Conservation (phyloP, 768 basidiomycete species). For the Serpula lacrymans region DNA sequence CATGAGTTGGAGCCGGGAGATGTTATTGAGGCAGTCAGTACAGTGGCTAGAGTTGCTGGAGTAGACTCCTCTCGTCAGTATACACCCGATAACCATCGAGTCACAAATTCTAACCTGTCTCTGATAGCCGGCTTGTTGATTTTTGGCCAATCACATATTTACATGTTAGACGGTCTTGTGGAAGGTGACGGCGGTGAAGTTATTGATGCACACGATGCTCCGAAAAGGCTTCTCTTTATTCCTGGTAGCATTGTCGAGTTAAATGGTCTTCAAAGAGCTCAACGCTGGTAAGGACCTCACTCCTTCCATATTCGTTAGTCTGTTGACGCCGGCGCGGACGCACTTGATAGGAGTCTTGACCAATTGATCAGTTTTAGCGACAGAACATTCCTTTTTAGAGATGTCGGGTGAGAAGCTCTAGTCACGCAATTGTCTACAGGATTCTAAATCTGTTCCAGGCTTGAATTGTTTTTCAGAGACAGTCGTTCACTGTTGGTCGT, state of each 20-base stretch:
- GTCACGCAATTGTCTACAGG: not conserved
- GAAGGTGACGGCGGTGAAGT: constrained; percentile 86
- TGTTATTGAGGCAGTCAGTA: constrained; percentile 81
- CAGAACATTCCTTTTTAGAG: constrained; percentile 84
- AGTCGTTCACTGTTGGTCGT: constrained; percentile 84
- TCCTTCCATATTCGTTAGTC: not conserved
- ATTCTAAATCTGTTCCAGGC: constrained; percentile 35
- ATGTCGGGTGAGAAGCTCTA: constrained; percentile 69
- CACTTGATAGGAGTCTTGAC: constrained; percentile 68
- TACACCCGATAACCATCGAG: not conserved
- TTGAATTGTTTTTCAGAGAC: constrained; percentile 93
- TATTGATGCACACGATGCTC: constrained; percentile 84
- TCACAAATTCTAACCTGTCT: not conserved
- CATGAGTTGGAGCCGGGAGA: constrained; percentile 89
- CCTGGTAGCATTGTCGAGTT: constrained; percentile 83
- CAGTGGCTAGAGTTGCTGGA: constrained; percentile 83
- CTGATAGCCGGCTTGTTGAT: constrained; percentile 79
- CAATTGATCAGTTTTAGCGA: constrained; percentile 78
- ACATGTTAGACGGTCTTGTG: constrained; percentile 87
- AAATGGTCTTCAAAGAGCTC: constrained; percentile 75
- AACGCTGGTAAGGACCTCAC: constrained; percentile 60
- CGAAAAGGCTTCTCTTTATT: constrained; percentile 75
- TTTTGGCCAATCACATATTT: constrained; percentile 79
- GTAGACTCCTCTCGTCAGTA: constrained; percentile 89
- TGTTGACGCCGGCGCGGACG: constrained; percentile 6